Percentiles rank a stretch among this genome's conserved stretches.
Evolutionary conservation across 2,329 filamentous ascomycete genomes (phyloP).

Genomic region (Phialophora chinensis): DNA sequence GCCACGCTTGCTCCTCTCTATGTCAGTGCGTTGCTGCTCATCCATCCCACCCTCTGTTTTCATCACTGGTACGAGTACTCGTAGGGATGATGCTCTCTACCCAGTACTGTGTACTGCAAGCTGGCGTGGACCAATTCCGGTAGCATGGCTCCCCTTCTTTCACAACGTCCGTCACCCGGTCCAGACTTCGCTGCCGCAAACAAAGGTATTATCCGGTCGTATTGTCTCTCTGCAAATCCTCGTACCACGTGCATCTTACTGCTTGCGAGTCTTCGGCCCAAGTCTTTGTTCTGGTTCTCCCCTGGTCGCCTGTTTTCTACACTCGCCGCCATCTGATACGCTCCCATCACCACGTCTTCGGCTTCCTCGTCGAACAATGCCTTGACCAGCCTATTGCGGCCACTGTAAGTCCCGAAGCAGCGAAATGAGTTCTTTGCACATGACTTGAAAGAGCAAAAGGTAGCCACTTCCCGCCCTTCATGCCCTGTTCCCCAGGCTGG

Average conservation of each 20-base stretch:
- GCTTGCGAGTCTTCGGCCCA: slow-evolving; percentile 6
- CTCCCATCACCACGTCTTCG: background rate
- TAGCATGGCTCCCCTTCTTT: background rate
- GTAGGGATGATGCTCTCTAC: background rate
- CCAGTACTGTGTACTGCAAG: no score
- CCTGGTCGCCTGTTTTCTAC: slow-evolving; percentile 19
- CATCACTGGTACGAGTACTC: background rate
- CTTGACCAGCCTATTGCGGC: slow-evolving; percentile 24
- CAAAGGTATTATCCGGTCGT: slow-evolving; percentile 18
- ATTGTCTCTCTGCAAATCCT: slow-evolving; percentile 19
- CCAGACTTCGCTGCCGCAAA: slow-evolving; percentile 18
- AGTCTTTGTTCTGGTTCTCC: slow-evolving; percentile 22
- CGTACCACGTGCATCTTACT: slow-evolving; percentile 24
- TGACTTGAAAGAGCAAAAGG: slow-evolving; percentile 21
- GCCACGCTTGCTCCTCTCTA: background rate
- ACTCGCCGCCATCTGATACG: slow-evolving; percentile 9
- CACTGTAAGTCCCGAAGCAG: slow-evolving; percentile 24
- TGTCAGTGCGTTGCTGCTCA: background rate
- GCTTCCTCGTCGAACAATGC: background rate
- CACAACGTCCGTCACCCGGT: background rate
- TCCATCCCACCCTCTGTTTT: slow-evolving; percentile 8
- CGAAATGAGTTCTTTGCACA: slow-evolving; percentile 11
- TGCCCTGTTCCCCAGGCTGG: slow-evolving; percentile 22
- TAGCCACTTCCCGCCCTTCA: background rate
- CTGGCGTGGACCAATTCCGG: background rate